Evolutionary conservation across 2,329 filamentous ascomycete genomes (phyloP).

Genomic region (Endoconidiophora polonica): DNA sequence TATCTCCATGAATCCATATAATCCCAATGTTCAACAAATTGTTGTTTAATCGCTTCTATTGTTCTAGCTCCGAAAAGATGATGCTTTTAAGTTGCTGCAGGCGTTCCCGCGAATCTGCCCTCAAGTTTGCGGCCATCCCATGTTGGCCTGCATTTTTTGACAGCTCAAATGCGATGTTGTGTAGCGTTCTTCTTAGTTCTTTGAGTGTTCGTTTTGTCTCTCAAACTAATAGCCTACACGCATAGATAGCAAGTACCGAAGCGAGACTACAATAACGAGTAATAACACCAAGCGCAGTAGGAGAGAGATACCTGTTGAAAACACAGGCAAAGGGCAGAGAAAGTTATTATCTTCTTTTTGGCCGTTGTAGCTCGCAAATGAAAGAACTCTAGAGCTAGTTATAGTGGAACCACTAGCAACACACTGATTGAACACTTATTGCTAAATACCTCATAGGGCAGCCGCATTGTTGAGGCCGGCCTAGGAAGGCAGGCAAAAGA

Average conservation of each 20-base stretch:
- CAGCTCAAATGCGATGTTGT: too few relatives aligned
- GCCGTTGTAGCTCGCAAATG: too few relatives aligned
- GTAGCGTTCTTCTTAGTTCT: not conserved
- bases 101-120: not conserved
- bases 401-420: too few relatives aligned
- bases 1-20: not conserved
- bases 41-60: not conserved
- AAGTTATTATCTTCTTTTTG: not conserved
- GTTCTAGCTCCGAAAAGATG: not conserved
- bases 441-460: not conserved
- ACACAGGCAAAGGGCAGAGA: not conserved
- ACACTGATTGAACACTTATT: too few relatives aligned
- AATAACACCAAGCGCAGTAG: too few relatives aligned
- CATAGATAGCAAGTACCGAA: too few relatives aligned
- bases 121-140: conserved; percentile 3
- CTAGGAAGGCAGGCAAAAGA: not conserved
- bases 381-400: too few relatives aligned
- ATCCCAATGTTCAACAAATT: too few relatives aligned
- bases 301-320: too few relatives aligned
- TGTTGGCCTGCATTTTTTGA: not conserved
- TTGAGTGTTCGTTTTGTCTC: not conserved
- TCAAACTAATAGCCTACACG: not conserved
- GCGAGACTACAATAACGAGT: too few relatives aligned
- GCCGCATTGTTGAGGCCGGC: not conserved
- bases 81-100: not conserved